Evolutionary conservation across 2,329 filamentous ascomycete genomes (phyloP).

Genomic region (Cladophialophora psammophila): DNA sequence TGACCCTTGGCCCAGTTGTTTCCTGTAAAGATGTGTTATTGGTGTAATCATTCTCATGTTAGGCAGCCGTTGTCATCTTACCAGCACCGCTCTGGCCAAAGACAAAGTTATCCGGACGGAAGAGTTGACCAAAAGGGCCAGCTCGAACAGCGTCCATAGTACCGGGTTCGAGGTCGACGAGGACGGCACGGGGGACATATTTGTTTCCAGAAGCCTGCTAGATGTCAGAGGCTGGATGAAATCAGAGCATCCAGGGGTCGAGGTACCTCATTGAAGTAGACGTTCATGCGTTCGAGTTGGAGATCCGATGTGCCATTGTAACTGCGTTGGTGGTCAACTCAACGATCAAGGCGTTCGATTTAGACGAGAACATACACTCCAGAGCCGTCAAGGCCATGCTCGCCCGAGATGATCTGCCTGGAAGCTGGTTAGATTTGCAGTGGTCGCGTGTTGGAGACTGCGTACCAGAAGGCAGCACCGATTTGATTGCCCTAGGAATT

Average conservation of each 20-base stretch:
- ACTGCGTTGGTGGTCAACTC: conserved; percentile 53
- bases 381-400: conserved; percentile 96
- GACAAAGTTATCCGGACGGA: conserved; percentile 99
- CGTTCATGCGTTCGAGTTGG: conserved; percentile 99
- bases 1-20: conserved; percentile 99
- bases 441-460: conserved; percentile 41
- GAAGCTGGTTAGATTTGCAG: conserved; percentile 50
- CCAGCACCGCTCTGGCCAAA: conserved; percentile 99
- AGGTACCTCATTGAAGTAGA: conserved; percentile 94
- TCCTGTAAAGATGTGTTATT: conserved; percentile 42
- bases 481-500: conserved; percentile 94
- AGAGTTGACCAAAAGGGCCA: conserved; percentile 97
- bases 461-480: conserved; percentile 98
- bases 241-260: conserved; percentile 4
- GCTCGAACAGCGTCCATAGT: conserved; percentile 99
- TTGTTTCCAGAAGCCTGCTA: conserved; percentile 91
- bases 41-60: conserved; percentile 9
- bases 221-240: conserved; percentile 23
- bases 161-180: conserved; percentile 98
- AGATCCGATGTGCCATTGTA: conserved; percentile 99
- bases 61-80: conserved; percentile 25
- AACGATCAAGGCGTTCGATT: background rate
- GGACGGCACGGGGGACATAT: conserved; percentile 98
- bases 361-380: conserved; percentile 75
- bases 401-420: conserved; percentile 82